Evolutionary conservation across 495 filamentous ascomycete species (phyloP).

Genomic region (Annulohypoxylon moriforme): DNA sequence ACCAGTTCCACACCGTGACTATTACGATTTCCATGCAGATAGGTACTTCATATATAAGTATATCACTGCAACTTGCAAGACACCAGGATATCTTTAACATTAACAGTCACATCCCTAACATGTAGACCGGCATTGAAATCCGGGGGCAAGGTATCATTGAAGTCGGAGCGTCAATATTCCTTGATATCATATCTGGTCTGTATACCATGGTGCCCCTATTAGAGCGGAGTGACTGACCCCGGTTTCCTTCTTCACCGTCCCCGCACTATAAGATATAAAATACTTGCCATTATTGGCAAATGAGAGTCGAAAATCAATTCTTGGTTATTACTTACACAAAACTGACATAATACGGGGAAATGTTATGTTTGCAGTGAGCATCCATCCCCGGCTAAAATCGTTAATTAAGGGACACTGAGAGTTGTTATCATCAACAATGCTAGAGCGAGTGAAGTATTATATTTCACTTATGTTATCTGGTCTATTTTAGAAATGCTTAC

Average conservation of each 20-base stretch:
- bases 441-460: conserved; percentile 26
- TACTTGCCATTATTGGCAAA: conserved; percentile 31
- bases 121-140: background rate
- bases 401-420: conserved; percentile 34
- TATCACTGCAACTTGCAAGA: background rate
- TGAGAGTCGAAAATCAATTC: conserved; percentile 16
- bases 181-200: background rate
- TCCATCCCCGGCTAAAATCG: conserved; percentile 35
- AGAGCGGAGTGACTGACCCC: conserved; percentile 24
- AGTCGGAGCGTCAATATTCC: background rate
- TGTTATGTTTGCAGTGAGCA: conserved; percentile 3
- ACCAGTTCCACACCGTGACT: background rate
- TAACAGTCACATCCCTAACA: too few relatives aligned
- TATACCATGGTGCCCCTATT: conserved; percentile 16
- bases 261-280: conserved; percentile 37
- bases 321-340: conserved; percentile 34
- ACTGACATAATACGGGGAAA: conserved; percentile 28
- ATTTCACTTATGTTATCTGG: conserved; percentile 40
- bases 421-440: background rate
- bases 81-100: background rate
- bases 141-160: background rate
- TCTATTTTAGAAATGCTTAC: conserved; percentile 6
- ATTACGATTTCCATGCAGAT: background rate
- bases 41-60: background rate
- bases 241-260: conserved; percentile 25